Evolutionary conservation across 1,284 basidiomycete genomes (phyloP), one percentile per base, ranked within the genome.

Genomic region (Lentinula novae-zelandiae): DNA sequence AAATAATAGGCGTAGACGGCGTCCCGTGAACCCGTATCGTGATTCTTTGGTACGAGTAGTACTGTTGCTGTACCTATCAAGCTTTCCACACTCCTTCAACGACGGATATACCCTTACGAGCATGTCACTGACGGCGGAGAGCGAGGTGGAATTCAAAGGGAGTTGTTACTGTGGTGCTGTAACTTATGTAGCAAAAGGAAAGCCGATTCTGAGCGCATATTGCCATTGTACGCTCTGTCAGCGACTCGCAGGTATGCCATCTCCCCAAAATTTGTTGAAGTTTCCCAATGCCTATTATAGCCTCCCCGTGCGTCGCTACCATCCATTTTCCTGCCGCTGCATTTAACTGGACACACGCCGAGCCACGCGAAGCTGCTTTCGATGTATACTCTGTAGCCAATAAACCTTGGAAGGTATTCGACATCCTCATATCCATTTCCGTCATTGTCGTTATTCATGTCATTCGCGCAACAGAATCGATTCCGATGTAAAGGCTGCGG

Each of bases 221-320:
- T 87, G 85, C 62, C 86, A 87, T 67, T 88, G 86, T 66, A 84
- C 83, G 4, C 69, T 78, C 44, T 89, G 87, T 66, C 87, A 88
- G 69, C 73, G 80, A 34, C 69, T 85, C 49, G 79, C 73, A 63
- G 80, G 85, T 83, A 66, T 62, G 76, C 55, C 49, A 17, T n/a
- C 40, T 33, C 17, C n/a, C 27, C 61, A 42, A 42, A 27, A 0
- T 27, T 27, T 27, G 27, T 4, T 27, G 27, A 27, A 54, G 20
- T 42, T 8, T 22, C 39, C 13, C 48, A 50, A 40, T 15, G 49
- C 7, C 17, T 17, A 38, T 10, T 27, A 31, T 61, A 87, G 86
- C 79, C 2, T 82, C 79, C 63, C 81, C 85, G 2, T 86, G 86
- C 66, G 76, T 87, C 34, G 81, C 83, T 66, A 85, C 84, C 8